Evolutionary conservation across 192 early-diverging fungal species (phyloP).

Genomic region (Podochytrium sp.): DNA sequence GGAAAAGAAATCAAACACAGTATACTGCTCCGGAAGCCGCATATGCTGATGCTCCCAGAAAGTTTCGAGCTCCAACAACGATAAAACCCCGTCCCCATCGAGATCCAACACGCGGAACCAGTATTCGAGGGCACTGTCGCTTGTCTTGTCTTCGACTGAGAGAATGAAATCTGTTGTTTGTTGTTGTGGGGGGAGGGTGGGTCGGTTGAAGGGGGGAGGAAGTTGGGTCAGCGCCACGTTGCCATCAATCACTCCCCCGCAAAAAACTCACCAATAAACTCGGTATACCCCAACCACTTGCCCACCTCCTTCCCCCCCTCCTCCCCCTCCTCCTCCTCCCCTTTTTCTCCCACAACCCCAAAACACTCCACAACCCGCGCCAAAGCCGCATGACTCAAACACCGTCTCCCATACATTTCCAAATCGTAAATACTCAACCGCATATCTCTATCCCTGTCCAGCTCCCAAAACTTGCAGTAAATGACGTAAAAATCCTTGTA

Average conservation of each 20-base stretch:
- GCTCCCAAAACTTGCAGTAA: slow-evolving; percentile 91
- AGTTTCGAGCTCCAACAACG: slow-evolving; percentile 78
- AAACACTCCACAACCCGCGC: slow-evolving; percentile 71
- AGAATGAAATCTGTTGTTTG: slow-evolving; percentile 70
- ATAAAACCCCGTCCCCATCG: slow-evolving; percentile 83
- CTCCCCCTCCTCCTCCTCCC: slow-evolving; percentile 50
- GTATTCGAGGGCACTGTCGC: slow-evolving; percentile 62
- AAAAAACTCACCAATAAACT: slow-evolving; percentile 73
- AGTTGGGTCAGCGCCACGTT: no score
- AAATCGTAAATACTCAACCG: slow-evolving; percentile 52
- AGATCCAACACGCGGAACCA: slow-evolving; percentile 92
- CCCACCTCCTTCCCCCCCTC: background rate
- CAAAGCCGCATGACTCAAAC: slow-evolving; percentile 69
- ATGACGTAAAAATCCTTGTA: slow-evolving; percentile 98
- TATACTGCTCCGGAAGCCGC: slow-evolving; percentile 45
- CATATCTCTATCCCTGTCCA: slow-evolving; percentile 85
- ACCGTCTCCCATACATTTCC: slow-evolving; percentile 65
- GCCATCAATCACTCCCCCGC: no score
- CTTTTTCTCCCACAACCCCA: slow-evolving; percentile 31
- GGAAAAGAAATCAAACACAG: slow-evolving; percentile 52
- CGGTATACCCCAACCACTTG: slow-evolving; percentile 66
- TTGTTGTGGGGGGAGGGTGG: no score
- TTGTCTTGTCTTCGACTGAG: slow-evolving; percentile 78
- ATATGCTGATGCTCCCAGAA: slow-evolving; percentile 81
- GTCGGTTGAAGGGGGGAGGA: no score